Evolutionary conservation across 2,329 filamentous ascomycete species (phyloP), one percentile per base, ranked within the genome.

Genomic region (Alternaria angustiovoidea): DNA sequence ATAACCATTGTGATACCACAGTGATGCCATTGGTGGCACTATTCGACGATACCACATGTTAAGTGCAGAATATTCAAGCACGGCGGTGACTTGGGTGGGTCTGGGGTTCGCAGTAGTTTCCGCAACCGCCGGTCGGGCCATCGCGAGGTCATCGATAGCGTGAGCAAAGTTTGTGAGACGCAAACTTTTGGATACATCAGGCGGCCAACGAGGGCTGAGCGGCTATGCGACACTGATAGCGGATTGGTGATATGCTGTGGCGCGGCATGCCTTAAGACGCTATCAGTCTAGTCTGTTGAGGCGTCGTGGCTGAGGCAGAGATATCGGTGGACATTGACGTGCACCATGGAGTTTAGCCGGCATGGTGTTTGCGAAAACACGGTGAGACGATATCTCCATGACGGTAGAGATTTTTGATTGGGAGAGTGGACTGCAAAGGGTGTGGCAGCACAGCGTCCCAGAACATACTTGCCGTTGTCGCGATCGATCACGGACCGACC

Each of bases 281-380:
- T 24, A 22, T 44, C 18, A 34, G 54, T 2, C 30, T 48, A 34
- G 51, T 26, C 14, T 38, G 7, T 53, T 22, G 52, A 36, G 43
- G 48, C 47, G 26, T 41, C 41, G 60, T 63, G 60, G 60, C 60
- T 63, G 52, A 55, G 43, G 44, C 8, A 49, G 28, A 22, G 36
- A 49, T 12, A 34, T 47, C 41, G 48, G 38, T 43, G 28, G 59
- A 24, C n/a, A 38, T 43, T 53, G 51, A 39, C 38, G 44, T 38
- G 18, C 18, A 44, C 11, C 12, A 24, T 39, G 18, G 42, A 52
- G 14, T 36, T 58, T 54, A 54, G 43, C 53, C 43, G 53, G 53
- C 7, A 28, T 5, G 24, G n/a, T n/a, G 51, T 34, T 32, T 42
- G 51, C 28, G n/a, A 53, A 26, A 24, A 22, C 20, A 53, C 51